Percentiles rank a stretch among this genome's conserved stretches.
phyloP scores from a whole-genome alignment of 2,329 filamentous ascomycete genomes.

The Canariomyces notabilis region DNA sequence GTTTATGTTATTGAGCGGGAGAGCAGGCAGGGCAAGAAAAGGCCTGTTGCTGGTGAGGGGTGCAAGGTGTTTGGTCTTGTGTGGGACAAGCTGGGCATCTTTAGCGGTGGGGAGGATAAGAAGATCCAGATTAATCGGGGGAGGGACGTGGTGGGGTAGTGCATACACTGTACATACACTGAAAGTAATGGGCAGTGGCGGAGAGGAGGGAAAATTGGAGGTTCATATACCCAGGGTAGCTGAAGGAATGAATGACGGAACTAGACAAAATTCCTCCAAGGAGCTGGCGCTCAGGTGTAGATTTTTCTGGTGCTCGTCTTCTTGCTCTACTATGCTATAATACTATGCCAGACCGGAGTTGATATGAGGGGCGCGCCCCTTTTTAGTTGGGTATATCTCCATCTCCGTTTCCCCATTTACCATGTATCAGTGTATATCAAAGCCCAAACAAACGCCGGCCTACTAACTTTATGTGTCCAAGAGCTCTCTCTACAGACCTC shows the following conservation, averaged over 20 bases:
- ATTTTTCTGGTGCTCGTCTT: neutral
- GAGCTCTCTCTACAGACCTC: too few relatives aligned
- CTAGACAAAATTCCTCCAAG: too few relatives aligned
- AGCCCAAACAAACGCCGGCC: too few relatives aligned
- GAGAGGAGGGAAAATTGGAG: neutral
- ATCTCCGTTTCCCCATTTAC: too few relatives aligned
- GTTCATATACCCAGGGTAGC: conserved; percentile 21
- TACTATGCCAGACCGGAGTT: too few relatives aligned
- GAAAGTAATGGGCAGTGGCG: neutral
- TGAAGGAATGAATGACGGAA: conserved; percentile 3
- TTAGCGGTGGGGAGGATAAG: conserved; percentile 90
- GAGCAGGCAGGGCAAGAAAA: conserved; percentile 60
- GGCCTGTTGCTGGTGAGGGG: conserved; percentile 68
- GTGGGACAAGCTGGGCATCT: conserved; percentile 88
- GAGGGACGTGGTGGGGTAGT: conserved; percentile 41
- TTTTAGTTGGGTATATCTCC: too few relatives aligned
- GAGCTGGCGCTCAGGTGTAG: too few relatives aligned
- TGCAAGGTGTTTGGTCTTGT: conserved; percentile 84
- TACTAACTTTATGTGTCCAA: too few relatives aligned
- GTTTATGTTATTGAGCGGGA: conserved; percentile 73
- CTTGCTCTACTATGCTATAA: too few relatives aligned
- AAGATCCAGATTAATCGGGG: conserved; percentile 84
- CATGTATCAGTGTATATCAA: too few relatives aligned
- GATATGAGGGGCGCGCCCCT: too few relatives aligned
- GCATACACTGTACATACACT: too few relatives aligned